These are phyloP conservation scores for Inonotus obliquus DNA, from an alignment of 1,284 basidiomycete genomes.

Conservation along the genomic window DNA sequence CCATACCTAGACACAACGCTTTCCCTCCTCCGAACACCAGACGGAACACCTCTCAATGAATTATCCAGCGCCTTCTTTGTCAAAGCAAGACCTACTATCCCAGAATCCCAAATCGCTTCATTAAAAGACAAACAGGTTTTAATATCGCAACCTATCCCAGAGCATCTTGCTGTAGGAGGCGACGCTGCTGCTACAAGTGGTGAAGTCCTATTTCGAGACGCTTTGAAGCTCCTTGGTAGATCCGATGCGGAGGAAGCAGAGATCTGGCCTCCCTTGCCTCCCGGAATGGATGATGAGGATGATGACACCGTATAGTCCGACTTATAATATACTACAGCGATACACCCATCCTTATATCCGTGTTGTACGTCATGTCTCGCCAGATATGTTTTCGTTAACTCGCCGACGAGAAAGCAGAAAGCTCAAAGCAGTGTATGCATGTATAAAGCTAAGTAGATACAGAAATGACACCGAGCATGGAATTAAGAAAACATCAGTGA, in stretches of 20 bases:
- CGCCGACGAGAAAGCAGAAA: neutral
- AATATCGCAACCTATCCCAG: slow-evolving; percentile 35
- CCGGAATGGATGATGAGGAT: slow-evolving; percentile 10
- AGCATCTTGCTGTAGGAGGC: slow-evolving; percentile 47
- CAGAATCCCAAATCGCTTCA: neutral
- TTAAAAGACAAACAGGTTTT: slow-evolving; percentile 28
- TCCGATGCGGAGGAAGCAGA: neutral
- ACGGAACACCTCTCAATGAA: slow-evolving; percentile 21
- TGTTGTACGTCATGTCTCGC: neutral
- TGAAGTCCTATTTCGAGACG: slow-evolving; percentile 58
- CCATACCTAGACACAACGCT: slow-evolving; percentile 59
- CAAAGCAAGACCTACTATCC: slow-evolving; percentile 1
- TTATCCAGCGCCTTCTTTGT: slow-evolving; percentile 14
- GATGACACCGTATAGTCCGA: neutral
- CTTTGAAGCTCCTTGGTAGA: slow-evolving; percentile 27
- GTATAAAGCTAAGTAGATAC: neutral
- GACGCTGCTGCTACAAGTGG: slow-evolving; percentile 57
- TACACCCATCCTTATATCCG: neutral
- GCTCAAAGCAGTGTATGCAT: neutral
- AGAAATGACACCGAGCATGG: neutral
- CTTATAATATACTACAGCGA: neutral
- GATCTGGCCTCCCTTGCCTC: slow-evolving; percentile 14
- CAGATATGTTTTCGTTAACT: neutral
- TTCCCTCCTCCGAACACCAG: slow-evolving; percentile 27
- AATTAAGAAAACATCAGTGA: neutral